Evolutionary conservation across 2,329 filamentous ascomycete species (phyloP).

Genomic region (Trichoderma endophyticum): DNA sequence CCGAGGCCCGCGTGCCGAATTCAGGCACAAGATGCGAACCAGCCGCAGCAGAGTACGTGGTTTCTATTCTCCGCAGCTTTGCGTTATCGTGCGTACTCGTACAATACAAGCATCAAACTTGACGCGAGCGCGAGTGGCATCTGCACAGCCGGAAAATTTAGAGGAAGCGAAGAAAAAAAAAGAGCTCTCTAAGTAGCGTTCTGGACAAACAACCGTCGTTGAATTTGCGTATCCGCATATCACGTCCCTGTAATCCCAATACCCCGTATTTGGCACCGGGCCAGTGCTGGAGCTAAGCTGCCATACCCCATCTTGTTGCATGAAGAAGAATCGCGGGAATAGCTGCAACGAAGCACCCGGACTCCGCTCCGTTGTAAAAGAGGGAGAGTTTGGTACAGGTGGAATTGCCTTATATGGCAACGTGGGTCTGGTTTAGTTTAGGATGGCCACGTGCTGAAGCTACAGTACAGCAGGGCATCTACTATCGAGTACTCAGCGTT

Average conservation of each 20-base stretch:
- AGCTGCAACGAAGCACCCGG: neutral
- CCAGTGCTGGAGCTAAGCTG: neutral
- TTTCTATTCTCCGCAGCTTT: neutral
- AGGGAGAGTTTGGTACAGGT: neutral
- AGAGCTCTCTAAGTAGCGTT: neutral
- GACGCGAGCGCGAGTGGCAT: neutral
- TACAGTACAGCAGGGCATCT: neutral
- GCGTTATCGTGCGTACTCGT: neutral
- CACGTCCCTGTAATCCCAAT: neutral
- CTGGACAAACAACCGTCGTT: neutral
- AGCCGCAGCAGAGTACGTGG: neutral
- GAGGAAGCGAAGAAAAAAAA: neutral
- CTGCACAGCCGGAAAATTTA: neutral
- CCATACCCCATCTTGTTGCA: neutral
- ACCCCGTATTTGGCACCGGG: neutral
- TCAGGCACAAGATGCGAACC: conserved; percentile 12
- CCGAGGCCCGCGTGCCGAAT: neutral
- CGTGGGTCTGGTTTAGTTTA: too few species aligned
- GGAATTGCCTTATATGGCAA: neutral
- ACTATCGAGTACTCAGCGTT: neutral
- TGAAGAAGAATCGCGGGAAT: neutral
- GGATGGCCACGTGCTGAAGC: neutral
- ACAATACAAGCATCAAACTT: neutral
- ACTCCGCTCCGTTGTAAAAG: neutral
- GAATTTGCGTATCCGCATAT: neutral